Evolutionary conservation across 176 grass and related monocot genomes (phyloP).

Genomic region (Oryza australiensis): DNA sequence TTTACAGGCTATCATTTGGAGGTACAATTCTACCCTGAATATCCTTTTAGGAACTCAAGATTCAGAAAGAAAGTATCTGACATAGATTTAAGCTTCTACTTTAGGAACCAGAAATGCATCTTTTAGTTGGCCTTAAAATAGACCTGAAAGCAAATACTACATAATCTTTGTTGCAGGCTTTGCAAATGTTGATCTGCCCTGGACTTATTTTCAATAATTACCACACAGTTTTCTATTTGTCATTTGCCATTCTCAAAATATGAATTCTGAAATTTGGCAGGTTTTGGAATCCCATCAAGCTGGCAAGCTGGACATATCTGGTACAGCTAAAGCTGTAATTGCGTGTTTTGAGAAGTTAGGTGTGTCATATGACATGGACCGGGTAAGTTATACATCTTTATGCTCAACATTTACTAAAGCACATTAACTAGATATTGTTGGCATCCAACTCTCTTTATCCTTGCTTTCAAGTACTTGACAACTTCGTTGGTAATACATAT

Average conservation of each 20-base stretch:
- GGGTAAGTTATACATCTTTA: constrained; percentile 45
- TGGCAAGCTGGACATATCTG: constrained; percentile 74
- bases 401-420: not conserved
- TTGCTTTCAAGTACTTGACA: constrained; percentile 10
- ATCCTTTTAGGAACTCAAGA: not conserved
- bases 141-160: not conserved
- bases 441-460: not conserved
- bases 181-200: not conserved
- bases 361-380: constrained; percentile 54
- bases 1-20: constrained; percentile 70
- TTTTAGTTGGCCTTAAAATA: not conserved
- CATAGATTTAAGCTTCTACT: constrained; percentile 14
- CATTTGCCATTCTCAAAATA: not conserved
- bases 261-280: constrained; percentile 42
- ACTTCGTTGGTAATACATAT: not conserved
- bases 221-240: not conserved
- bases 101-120: not conserved
- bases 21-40: constrained; percentile 45
- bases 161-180: constrained; percentile 11
- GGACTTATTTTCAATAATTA: not conserved
- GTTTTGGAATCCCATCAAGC: constrained; percentile 93
- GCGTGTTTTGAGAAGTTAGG: constrained; percentile 79
- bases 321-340: constrained; percentile 74
- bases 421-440: not conserved
- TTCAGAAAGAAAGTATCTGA: not conserved